Percentiles rank a stretch among this genome's conserved stretches.
phyloP scores from a whole-genome alignment of 2,329 filamentous ascomycete genomes.

The Dothistroma septosporum region DNA sequence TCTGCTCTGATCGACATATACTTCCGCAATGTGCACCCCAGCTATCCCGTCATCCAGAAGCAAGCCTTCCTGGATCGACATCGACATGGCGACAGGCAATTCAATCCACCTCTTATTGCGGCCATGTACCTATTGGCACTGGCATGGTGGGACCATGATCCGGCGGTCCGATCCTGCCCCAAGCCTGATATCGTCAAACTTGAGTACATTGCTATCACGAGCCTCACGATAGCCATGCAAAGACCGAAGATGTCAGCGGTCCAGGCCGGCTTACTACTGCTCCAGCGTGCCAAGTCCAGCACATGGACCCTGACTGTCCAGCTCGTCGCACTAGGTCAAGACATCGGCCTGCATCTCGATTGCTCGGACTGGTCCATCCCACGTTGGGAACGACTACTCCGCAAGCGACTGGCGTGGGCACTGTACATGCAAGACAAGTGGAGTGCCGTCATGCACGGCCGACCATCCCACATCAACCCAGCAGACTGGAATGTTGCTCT shows the following conservation, averaged over 20 bases:
- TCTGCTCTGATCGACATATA: conserved; percentile 73
- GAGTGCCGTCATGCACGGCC: conserved; percentile 79
- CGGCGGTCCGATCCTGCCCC: conserved; percentile 59
- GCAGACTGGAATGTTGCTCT: conserved; percentile 72
- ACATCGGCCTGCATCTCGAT: conserved; percentile 83
- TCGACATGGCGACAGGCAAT: conserved; percentile 65
- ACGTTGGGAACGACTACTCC: conserved; percentile 76
- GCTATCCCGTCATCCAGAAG: conserved; percentile 78
- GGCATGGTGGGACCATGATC: conserved; percentile 79
- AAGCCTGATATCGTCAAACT: conserved; percentile 69
- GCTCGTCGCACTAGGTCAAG: conserved; percentile 79
- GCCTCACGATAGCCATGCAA: conserved; percentile 72
- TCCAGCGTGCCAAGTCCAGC: conserved; percentile 71
- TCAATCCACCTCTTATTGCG: conserved; percentile 71
- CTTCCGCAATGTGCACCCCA: conserved; percentile 75
- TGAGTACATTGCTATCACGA: conserved; percentile 68
- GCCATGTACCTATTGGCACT: conserved; percentile 81
- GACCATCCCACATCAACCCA: conserved; percentile 70
- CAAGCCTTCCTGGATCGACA: conserved; percentile 75
- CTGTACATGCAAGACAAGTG: conserved; percentile 94
- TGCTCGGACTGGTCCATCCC: conserved; percentile 85
- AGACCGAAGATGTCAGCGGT: conserved; percentile 77
- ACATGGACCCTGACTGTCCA: conserved; percentile 84
- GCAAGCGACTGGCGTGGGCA: conserved; percentile 85
- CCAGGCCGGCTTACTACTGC: conserved; percentile 69